Evolutionary conservation across 1,284 basidiomycete species (phyloP), one percentile per base, ranked within the genome.

Genomic region (Rhodotorula sp.): DNA sequence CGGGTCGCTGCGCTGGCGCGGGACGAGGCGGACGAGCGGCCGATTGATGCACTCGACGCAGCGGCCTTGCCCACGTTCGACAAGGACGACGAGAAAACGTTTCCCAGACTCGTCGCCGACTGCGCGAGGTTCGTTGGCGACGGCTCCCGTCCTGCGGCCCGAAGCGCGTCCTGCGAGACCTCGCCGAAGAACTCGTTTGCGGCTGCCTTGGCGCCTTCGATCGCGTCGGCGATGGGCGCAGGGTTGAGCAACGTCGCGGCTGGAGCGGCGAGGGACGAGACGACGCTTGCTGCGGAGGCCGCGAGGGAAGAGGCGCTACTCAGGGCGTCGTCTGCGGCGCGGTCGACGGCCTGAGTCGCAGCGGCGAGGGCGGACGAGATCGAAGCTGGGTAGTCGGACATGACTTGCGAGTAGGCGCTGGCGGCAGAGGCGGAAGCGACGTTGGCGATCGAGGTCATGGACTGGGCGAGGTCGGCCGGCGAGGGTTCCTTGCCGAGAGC

Each of bases 381-480:
- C n/a, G 62, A 64, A 0, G 61, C 40, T 1, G 67, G 62, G 28
- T 54, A 48, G 57, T 63, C 67, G n/a, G 62, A 54, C 26, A 56
- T 31, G 26, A 66, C 64, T 1, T 50, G 56, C 56, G 64, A 62
- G 54, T 37, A 40, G 34, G 47, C 50, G 24, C 37, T 18, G 7
- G 64, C 40, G 22, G 59, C 68, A 9, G 65, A 64, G 6, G 62
- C 47, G 7, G 52, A 60, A 7, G 54, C 62, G 20, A 61, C 65
- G n/a, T 61, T 46, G 20, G 51, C 58, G 15, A 68, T 28, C 13
- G 67, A 69, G 8, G 58, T 48, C 18, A 55, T 53, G 5, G 67
- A 54, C 26, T 70, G 68, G 1, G 60, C 20, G 1, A 73, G 37
- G 44, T 70, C 71, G 10, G 69, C 66, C 30, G 71, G 69, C 13